Evolutionary conservation across 2,329 filamentous ascomycete species (phyloP), one percentile per base, ranked within the genome.

Genomic region (Dryadomyces quercus-mongolicae): DNA sequence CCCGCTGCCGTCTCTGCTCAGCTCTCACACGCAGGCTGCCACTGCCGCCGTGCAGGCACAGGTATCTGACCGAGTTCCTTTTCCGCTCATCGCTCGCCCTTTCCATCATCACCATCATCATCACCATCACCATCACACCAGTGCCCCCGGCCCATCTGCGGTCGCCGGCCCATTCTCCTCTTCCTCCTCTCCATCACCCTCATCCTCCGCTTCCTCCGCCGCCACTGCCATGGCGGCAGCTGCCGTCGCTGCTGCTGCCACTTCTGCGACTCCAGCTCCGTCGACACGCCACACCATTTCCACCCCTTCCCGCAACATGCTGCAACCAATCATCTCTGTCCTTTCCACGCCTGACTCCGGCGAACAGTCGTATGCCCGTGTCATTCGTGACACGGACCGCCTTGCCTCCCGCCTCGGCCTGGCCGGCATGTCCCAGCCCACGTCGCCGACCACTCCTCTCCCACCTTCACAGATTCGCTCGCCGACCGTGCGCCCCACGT

Each of bases 391-490:
- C 65, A 76, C 81, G 47, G 89, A 97, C 66, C 82, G 90, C 56
- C 77, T 93, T 56, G 88, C 86, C 49, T 93, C 86, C 52, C 94
- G 93, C 84, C 75, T 85, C 47, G 80, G 85, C 7, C 78, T 84
- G 44, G 74, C 84, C 53, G 71, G 90, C 53, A 78, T 80, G 45
- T 96, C 92, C n/a, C 91, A 95, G 66, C 93, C 93, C 9, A 87
- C 91, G 55, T 96, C 90, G 13, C 90, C 90, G 1, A 93, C 88
- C 7, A 95, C 90, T 1, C 90, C 90, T 15, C 76, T 86, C 47
- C 85, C 85, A 49, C 82, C 85, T 1, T 73, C 82, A 25, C 83
- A 85, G 70, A 65, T 77, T 57, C 67, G 74, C 63, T 80, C 81
- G 40, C 76, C 78, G 6, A 76, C 76, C 10, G 74, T 75, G 56